Percentiles rank a stretch among this genome's conserved stretches.
These are phyloP conservation scores for Daldinia decipiens DNA, from an alignment of 495 filamentous ascomycete genomes.

Conservation along the genomic window DNA sequence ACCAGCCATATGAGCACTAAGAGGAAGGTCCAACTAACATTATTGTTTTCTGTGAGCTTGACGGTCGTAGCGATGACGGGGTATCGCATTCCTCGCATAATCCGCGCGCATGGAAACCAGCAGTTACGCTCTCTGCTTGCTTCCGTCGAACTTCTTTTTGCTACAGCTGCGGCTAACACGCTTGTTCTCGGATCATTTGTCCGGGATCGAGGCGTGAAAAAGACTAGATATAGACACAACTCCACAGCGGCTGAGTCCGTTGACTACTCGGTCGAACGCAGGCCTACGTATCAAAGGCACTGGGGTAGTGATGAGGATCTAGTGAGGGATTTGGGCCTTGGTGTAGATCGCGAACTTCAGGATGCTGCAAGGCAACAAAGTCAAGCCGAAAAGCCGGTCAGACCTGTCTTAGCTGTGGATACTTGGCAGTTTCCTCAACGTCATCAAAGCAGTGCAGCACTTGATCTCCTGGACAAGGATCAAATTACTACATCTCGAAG, in stretches of 20 bases:
- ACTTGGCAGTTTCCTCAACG: conserved; percentile 54
- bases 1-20: conserved; percentile 73
- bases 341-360: conserved; percentile 68
- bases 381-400: conserved; percentile 33
- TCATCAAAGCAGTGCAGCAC: conserved; percentile 35
- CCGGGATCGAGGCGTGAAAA: conserved; percentile 80
- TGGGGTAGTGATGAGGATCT: conserved; percentile 90
- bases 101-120: conserved; percentile 69
- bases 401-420: conserved; percentile 51
- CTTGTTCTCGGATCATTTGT: conserved; percentile 85
- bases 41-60: conserved; percentile 85
- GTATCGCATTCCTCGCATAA: conserved; percentile 79
- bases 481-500: conserved; percentile 42
- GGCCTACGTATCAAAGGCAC: conserved; percentile 63
- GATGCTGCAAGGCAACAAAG: conserved; percentile 39
- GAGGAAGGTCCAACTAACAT: conserved; percentile 71
- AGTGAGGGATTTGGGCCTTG: conserved; percentile 75
- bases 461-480: conserved; percentile 44
- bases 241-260: conserved; percentile 56
- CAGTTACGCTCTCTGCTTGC: conserved; percentile 80
- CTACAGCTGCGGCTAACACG: conserved; percentile 79
- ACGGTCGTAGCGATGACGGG: conserved; percentile 77
- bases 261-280: conserved; percentile 56
- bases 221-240: conserved; percentile 74
- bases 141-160: conserved; percentile 79